Base-by-base conservation (phyloP, 1,284 basidiomycete species). In the Caloboletus firmus region DNA sequence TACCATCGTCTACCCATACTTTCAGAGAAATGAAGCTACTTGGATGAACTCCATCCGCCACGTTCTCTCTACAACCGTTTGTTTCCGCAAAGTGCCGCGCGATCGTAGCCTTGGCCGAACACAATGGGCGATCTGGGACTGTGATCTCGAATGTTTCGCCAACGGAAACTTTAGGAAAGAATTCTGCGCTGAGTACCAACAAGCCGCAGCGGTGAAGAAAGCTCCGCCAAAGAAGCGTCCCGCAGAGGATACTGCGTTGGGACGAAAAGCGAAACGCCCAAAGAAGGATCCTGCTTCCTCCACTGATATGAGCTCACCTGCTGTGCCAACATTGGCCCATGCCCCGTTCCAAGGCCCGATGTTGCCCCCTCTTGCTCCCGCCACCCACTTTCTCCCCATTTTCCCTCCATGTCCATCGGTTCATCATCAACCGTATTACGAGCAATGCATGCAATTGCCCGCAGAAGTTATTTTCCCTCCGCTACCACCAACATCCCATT, bases 11-110 rank as follows among this genome's bases (percentile, higher is more conserved):
- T 95, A 94, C 71, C 95, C 96, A 0, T 88, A 88, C 70, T 99
- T 94, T 77, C 93, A 93, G 70, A 87, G 89, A 41, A 90, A 91
- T 36, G 95, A 97, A 64, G 84, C 88, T n/a, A 95, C 93, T 26
- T 98, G 95, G 95, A 92, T 93, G 85, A 94, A 94, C 71, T 91
- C 89, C 52, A 89, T 94, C 59, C 81, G 92, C 20, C 91, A 94
- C 71, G 91, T 92, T 43, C 79, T 94, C 37, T 91, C 88, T 64
- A 90, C 91, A 2, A 93, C 92, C 45, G 81, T 88, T 10, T 84
- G 84, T 51, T 91, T 91, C 68, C 81, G 87, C 52, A 90, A 90
- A 61, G 82, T 83, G 0, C 79, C 80, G 4, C 74, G 86, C 15
- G 85, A 86, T 51, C 79, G 85, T 17, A 77, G 83, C 18, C 76